Evolutionary conservation across 352 stramenopile genomes (phyloP), one percentile per base, ranked within the genome.

Genomic region (Phytophthora sp.): DNA sequence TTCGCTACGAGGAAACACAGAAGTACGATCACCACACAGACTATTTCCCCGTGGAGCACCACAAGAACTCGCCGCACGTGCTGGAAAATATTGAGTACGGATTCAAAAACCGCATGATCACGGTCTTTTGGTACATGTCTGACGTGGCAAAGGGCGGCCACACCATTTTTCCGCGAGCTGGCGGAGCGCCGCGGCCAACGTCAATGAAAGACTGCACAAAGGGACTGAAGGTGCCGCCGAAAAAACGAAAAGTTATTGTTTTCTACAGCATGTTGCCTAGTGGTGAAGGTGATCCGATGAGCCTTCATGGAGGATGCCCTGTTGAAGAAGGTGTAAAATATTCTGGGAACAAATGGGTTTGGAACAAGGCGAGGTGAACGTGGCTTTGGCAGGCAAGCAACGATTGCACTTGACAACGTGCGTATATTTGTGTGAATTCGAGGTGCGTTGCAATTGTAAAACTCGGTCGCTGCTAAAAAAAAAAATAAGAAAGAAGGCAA

Each of bases 81-180:
- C 37, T 94, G 28, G 24, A 85, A 44, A 75, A 27, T 13, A 88
- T 91, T 35, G 66, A 94, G 11, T 64, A 90, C 30, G 84, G 84
- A 10, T 75, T 78, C 68, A 91, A 88, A 62, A 93, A 93, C 62
- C 82, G 84, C 26, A 91, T 94, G 83, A 91, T 91, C 65, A 94
- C 85, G 1, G 83, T 94, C 11, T 92, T 94, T 50, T 94, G 82
- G 81, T 94, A 94, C 73, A 94, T 94, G 85, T 94, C 83, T 30
- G 83, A 92, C 37, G 83, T 94, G 13, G 74, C 71, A 17, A 79
- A 86, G 48, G 85, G 85, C 50, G 83, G 85, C 2, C 79, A 92
- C 64, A 92, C 85, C n/a, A 90, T 85, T 61, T 94, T 92, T 57
- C 79, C 85, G 2, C 82, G 82, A n/a, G 70, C 76, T 3, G 84